These are phyloP conservation scores for Ophiocytium majus DNA, from an alignment of 352 stramenopile species.

Conservation along the genomic window DNA sequence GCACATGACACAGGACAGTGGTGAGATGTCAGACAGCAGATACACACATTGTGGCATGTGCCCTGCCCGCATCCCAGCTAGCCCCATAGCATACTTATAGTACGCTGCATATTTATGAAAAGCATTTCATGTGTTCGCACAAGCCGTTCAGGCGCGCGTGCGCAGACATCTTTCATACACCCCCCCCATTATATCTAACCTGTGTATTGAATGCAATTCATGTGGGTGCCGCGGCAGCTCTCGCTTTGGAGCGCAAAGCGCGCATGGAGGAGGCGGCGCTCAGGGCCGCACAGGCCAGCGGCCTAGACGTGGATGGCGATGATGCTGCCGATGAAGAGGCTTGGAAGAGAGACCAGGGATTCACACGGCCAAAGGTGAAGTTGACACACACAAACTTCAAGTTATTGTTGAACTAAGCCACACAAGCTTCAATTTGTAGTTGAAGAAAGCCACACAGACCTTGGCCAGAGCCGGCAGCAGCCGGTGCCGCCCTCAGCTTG, in stretches of 20 bases:
- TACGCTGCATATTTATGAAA: too few relatives aligned
- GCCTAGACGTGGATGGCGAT: constrained; percentile 3
- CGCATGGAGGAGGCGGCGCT: neutral
- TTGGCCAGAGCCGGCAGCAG: neutral
- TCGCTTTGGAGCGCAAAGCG: neutral
- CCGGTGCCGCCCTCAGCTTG: neutral
- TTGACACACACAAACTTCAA: neutral
- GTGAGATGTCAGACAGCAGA: too few relatives aligned
- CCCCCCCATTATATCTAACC: neutral
- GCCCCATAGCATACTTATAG: neutral
- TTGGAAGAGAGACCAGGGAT: constrained; percentile 46
- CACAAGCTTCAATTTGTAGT: neutral
- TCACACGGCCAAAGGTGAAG: constrained; percentile 45
- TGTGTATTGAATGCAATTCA: neutral
- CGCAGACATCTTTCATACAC: neutral
- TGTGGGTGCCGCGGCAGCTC: neutral
- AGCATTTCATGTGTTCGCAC: too few relatives aligned
- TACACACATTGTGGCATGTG: too few relatives aligned
- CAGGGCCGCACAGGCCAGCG: neutral
- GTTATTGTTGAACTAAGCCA: neutral
- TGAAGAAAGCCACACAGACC: neutral
- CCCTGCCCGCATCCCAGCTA: too few relatives aligned
- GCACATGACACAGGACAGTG: neutral
- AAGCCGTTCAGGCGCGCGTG: neutral
- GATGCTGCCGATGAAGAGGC: constrained; percentile 21